Percentiles rank a stretch among this genome's conserved stretches.
Evolutionary conservation across 345 rosid species (phyloP).

Genomic region (Eutrema heterophyllum): DNA sequence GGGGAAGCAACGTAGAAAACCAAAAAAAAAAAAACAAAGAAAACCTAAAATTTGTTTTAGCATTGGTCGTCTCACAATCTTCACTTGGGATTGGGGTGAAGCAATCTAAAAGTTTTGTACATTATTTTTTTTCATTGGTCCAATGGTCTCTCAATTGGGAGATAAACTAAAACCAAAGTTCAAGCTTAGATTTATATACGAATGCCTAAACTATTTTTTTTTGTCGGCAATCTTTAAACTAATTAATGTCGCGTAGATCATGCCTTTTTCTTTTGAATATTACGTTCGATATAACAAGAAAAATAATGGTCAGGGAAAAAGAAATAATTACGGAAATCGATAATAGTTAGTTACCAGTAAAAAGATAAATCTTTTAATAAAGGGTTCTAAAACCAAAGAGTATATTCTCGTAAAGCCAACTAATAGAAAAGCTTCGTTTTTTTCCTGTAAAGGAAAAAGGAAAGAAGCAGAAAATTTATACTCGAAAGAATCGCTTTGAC

Average conservation of each 20-base stretch:
- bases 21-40: background rate
- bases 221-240: background rate
- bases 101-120: background rate
- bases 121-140: background rate
- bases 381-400: conserved; percentile 11
- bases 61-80: background rate
- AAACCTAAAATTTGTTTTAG: background rate
- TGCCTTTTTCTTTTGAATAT: background rate
- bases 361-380: background rate
- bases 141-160: background rate
- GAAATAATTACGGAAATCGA: background rate
- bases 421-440: conserved; percentile 6
- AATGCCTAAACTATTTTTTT: background rate
- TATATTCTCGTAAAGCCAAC: conserved; percentile 20
- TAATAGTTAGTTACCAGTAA: conserved; percentile 2
- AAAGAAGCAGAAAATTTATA: background rate
- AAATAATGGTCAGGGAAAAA: background rate
- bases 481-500: conserved; percentile 29
- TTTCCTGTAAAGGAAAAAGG: conserved; percentile 6
- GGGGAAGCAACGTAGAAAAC: background rate
- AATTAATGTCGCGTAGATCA: conserved; percentile 1
- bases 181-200: background rate
- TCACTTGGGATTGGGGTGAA: conserved; percentile 5
- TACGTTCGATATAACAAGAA: background rate
- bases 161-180: background rate